Conservation (phyloP, 2,329 filamentous ascomycete species). For the Nigrograna mackinnonii region DNA sequence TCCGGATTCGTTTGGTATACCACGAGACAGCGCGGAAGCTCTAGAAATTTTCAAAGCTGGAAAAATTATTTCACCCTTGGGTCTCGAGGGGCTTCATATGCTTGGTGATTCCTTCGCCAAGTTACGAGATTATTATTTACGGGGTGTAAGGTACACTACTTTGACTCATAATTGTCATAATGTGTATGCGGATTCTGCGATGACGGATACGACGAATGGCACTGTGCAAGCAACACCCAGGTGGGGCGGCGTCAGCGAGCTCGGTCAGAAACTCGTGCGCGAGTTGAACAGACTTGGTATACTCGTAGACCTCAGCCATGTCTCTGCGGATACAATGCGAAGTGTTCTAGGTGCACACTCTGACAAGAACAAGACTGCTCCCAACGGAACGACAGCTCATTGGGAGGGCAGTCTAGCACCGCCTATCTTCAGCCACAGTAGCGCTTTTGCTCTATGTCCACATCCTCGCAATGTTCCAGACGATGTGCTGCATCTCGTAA, state of each 20-base stretch:
- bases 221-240: slow-evolving; percentile 51
- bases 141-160: slow-evolving; percentile 86
- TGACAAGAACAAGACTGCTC: slow-evolving; percentile 23
- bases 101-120: slow-evolving; percentile 83
- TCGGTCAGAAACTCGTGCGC: slow-evolving; percentile 69
- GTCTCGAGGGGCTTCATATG: slow-evolving; percentile 80
- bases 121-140: slow-evolving; percentile 72
- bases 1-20: slow-evolving; percentile 1
- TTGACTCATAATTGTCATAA: slow-evolving; percentile 96
- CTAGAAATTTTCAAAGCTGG: slow-evolving; percentile 49
- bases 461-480: slow-evolving; percentile 92
- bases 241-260: slow-evolving; percentile 73
- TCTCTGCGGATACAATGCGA: slow-evolving; percentile 78
- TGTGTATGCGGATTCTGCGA: slow-evolving; percentile 80
- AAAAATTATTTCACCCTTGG: slow-evolving; percentile 74
- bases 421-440: slow-evolving; percentile 88
- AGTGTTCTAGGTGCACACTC: slow-evolving; percentile 70
- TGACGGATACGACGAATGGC: slow-evolving; percentile 13
- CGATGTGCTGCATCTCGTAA: slow-evolving; percentile 76
- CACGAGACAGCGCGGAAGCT: slow-evolving; percentile 58
- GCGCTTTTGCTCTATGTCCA: slow-evolving; percentile 77
- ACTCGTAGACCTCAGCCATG: slow-evolving; percentile 88
- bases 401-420: slow-evolving; percentile 79
- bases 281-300: slow-evolving; percentile 97
- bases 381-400: slow-evolving; percentile 15